Percentiles rank a stretch among this genome's conserved stretches.
phyloP scores from a whole-genome alignment of 345 rosid genomes.

The Hypericum androsaemum region DNA sequence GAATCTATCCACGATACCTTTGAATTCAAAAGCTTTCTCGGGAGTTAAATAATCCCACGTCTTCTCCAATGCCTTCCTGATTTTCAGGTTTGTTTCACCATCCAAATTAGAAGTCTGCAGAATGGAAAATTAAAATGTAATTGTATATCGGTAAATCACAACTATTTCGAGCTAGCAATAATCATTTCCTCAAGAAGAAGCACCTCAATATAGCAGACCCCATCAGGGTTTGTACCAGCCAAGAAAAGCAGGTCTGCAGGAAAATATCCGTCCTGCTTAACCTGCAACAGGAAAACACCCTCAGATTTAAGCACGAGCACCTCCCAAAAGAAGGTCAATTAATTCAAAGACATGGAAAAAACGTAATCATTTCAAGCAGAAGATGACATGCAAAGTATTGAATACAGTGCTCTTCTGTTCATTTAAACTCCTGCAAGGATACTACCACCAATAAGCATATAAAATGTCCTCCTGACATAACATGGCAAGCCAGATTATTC shows the following conservation, averaged over 20 bases:
- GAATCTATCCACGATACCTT: conserved; percentile 36
- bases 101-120: conserved; percentile 96
- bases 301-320: no score
- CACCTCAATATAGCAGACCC: conserved; percentile 97
- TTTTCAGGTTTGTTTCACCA: conserved; percentile 98
- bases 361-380: no score
- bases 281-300: conserved; percentile 38
- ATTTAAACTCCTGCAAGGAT: no score
- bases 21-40: conserved; percentile 80
- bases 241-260: conserved; percentile 93
- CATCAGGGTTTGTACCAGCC: conserved; percentile 88
- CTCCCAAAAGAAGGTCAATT: no score
- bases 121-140: background rate
- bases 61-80: conserved; percentile 90
- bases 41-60: conserved; percentile 95
- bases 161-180: background rate
- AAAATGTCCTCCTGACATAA: no score
- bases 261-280: conserved; percentile 84
- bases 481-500: no score
- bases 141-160: conserved; percentile 3
- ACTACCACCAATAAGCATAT: no score
- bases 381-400: no score
- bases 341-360: background rate
- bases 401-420: no score
- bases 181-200: conserved; percentile 4